Evolutionary conservation across 768 basidiomycete species (phyloP).

Genomic region (Trametes elegans): DNA sequence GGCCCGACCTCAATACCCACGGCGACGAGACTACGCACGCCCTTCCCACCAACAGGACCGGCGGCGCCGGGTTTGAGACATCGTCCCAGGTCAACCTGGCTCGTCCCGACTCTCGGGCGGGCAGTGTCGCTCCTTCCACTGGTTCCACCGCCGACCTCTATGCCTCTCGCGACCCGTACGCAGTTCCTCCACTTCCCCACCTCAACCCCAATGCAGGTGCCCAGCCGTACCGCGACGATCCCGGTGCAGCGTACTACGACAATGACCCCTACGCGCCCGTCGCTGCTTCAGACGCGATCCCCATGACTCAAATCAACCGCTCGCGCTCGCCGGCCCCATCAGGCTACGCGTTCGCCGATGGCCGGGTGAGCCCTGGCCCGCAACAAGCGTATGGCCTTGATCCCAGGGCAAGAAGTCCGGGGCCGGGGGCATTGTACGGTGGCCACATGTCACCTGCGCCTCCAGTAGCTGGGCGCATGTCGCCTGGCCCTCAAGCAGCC

Average conservation of each 20-base stretch:
- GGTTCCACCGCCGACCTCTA: slow-evolving; percentile 43
- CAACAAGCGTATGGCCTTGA: slow-evolving; percentile 10
- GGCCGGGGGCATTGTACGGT: slow-evolving; percentile 13
- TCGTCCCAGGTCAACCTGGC: slow-evolving; percentile 57
- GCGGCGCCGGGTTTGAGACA: slow-evolving; percentile 72
- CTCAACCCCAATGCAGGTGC: slow-evolving; percentile 62
- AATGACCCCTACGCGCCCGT: slow-evolving; percentile 82
- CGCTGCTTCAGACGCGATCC: slow-evolving; percentile 69
- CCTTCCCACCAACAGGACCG: slow-evolving; percentile 67
- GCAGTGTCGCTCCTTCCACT: slow-evolving; percentile 47
- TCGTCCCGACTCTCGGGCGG: slow-evolving; percentile 43
- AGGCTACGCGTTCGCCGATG: slow-evolving; percentile 15
- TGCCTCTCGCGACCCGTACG: slow-evolving; percentile 63
- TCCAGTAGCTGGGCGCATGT: slow-evolving; percentile 33
- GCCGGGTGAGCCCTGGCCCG: slow-evolving; percentile 16
- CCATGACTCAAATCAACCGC: slow-evolving; percentile 63
- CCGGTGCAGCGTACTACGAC: slow-evolving; percentile 48
- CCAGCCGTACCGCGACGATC: slow-evolving; percentile 74
- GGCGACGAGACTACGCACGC: slow-evolving; percentile 36
- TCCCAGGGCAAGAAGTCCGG: slow-evolving; percentile 20
- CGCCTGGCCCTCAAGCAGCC: slow-evolving; percentile 47
- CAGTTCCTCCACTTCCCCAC: slow-evolving; percentile 79
- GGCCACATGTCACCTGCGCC: slow-evolving; percentile 16
- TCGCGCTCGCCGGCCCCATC: slow-evolving; percentile 27
- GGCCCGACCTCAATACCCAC: slow-evolving; percentile 83